phyloP scores from a whole-genome alignment of 129 eudicot species.

The Pseudognaphalium luteoalbum region DNA sequence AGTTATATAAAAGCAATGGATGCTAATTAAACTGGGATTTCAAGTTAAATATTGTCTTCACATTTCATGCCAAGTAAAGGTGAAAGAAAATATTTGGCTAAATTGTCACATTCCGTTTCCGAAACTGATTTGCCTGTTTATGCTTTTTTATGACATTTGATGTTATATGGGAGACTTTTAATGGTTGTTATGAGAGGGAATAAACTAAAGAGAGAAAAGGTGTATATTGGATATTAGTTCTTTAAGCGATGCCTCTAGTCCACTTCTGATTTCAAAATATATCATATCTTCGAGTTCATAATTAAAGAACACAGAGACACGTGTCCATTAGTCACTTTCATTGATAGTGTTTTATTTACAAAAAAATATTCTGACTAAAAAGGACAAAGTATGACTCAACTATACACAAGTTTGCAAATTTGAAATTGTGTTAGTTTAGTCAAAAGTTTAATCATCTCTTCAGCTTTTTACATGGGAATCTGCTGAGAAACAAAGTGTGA shows the following conservation, averaged over 20 bases:
- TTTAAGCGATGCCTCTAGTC: constrained; percentile 18
- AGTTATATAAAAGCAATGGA: background rate
- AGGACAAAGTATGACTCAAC: background rate
- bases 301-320: constrained; percentile 2
- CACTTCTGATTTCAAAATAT: constrained; percentile 16
- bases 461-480: constrained; percentile 22
- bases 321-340: constrained; percentile 21
- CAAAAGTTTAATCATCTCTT: constrained; percentile 26
- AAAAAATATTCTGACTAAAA: constrained; percentile 14
- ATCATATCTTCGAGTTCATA: constrained; percentile 22
- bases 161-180: background rate
- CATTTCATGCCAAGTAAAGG: background rate
- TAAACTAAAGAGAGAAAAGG: constrained; percentile 22
- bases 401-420: constrained; percentile 16
- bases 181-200: constrained; percentile 23
- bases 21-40: background rate
- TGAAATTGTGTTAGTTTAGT: constrained; percentile 22
- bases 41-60: background rate
- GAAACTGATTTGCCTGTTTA: constrained; percentile 17
- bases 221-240: constrained; percentile 21
- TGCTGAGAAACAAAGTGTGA: constrained; percentile 23
- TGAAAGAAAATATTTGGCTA: constrained; percentile 2
- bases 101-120: constrained; percentile 11
- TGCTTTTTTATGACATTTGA: constrained; percentile 24
- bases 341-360: background rate